Percentiles rank a stretch among this genome's conserved stretches.
phyloP scores from a whole-genome alignment of 2,329 filamentous ascomycete species.

The Aureobasidium zeae region DNA sequence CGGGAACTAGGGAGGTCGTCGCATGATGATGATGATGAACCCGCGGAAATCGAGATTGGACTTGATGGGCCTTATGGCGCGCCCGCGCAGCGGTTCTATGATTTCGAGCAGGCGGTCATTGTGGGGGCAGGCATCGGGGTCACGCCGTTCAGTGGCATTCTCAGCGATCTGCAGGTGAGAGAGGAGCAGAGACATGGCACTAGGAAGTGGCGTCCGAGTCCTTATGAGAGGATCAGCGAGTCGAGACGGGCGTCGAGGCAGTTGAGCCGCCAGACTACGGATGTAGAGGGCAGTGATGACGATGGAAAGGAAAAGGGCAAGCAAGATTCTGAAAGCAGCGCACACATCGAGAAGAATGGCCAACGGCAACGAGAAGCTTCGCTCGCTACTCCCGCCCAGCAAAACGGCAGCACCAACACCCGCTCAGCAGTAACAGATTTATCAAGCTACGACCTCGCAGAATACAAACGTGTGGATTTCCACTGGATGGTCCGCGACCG shows the following conservation, averaged over 20 bases:
- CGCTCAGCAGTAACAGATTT: not conserved
- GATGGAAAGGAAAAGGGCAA: too few species aligned
- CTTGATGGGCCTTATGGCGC: slow-evolving; percentile 51
- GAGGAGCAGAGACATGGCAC: slow-evolving; percentile 19
- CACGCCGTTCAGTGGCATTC: slow-evolving; percentile 49
- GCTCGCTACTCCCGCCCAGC: too few species aligned
- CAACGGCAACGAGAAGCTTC: too few species aligned
- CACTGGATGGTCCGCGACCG: slow-evolving; percentile 52
- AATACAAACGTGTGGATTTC: slow-evolving; percentile 43
- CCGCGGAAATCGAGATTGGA: slow-evolving; percentile 37
- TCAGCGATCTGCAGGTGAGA: slow-evolving; percentile 42
- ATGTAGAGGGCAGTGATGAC: not conserved
- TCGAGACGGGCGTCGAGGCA: not conserved
- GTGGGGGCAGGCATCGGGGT: slow-evolving; percentile 50
- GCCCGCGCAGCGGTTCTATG: slow-evolving; percentile 50
- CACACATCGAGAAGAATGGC: not conserved
- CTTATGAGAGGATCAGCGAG: slow-evolving; percentile 4
- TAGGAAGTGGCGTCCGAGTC: not conserved
- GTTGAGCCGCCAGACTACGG: not conserved
- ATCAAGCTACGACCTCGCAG: not conserved
- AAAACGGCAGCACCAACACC: not conserved
- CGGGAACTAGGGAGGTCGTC: slow-evolving; percentile 26
- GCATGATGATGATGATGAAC: slow-evolving; percentile 26
- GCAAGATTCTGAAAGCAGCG: not conserved
- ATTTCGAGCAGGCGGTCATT: slow-evolving; percentile 48